Base-by-base conservation (phyloP, 495 filamentous ascomycete genomes). In the Copromyces sp. region DNA sequence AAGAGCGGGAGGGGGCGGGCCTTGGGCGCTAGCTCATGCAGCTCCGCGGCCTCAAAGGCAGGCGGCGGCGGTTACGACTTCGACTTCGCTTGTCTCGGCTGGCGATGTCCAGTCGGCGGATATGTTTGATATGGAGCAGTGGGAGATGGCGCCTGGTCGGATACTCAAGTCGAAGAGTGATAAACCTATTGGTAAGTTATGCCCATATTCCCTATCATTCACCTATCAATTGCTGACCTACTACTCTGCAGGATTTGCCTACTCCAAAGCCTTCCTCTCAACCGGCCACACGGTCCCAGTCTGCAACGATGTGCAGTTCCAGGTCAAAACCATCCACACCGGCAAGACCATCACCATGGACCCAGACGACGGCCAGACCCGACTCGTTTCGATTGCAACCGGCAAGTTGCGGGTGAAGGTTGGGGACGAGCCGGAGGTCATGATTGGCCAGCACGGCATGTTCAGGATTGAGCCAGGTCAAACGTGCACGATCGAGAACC, bases 231-330 rank as follows among this genome's bases (percentile, higher is more conserved):
- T 11, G 2, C 4, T 61, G 32, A 72, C 70, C 11, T 17, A 24
- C 17, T 35, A 12, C 20, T 2, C 68, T 3, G 0, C 11, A 24
- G 35, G 37, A 65, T 73, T 82, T 24, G 82, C 81, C 20, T 84
- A 79, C 73, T 85, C 83, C 14, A 82, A 81, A n/a, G 68, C 82
- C 8, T 84, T 77, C 71, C 76, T 84, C 7, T 61, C 53, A 72
- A 77, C 76, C 39, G 73, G 74, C 45, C 72, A 80, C 12, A 70
- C 71, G 0, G 74, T 82, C 6, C 73, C 70, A 2, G 78, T 83
- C 7, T 73, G 75, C 45, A 75, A 80, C 7, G 80, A 79, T 68
- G 71, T 83, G 0, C 68, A 74, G 24, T 79, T 83, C 78, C 79
- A 78, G 71, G 75, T 83, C 35, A 72, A 81, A 24, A 79, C 75